These are phyloP conservation scores for Pestalotiopsis sp. DNA, from an alignment of 2,329 filamentous ascomycete species.

Conservation along the genomic window DNA sequence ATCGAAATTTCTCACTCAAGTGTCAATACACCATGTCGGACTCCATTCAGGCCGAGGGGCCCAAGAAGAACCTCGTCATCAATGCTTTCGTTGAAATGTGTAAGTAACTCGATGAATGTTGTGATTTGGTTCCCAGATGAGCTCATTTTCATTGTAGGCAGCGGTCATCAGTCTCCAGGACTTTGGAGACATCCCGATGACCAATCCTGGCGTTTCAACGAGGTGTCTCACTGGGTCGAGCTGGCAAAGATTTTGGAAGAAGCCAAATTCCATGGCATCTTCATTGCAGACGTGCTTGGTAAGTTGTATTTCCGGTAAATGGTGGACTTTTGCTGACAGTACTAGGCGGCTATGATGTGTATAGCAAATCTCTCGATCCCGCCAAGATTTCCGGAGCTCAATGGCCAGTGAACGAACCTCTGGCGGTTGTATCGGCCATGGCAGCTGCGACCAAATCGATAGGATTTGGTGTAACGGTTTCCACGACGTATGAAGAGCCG, in stretches of 20 bases:
- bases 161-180: slow-evolving; percentile 16
- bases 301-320: background rate
- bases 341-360: slow-evolving; percentile 67
- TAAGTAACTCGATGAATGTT: background rate
- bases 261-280: slow-evolving; percentile 64
- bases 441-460: slow-evolving; percentile 68
- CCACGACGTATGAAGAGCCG: slow-evolving; percentile 70
- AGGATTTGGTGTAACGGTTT: slow-evolving; percentile 69
- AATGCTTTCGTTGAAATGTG: slow-evolving; percentile 17
- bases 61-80: slow-evolving; percentile 15
- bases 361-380: slow-evolving; percentile 58
- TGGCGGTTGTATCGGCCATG: slow-evolving; percentile 67
- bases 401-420: slow-evolving; percentile 70
- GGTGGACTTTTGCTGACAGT: background rate
- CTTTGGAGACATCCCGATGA: slow-evolving; percentile 55
- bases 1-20: too few relatives aligned
- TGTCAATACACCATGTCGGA: too few relatives aligned
- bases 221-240: slow-evolving; percentile 62
- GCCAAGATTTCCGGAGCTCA: slow-evolving; percentile 64
- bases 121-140: background rate
- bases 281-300: slow-evolving; percentile 65
- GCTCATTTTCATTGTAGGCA: slow-evolving; percentile 1
- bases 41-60: background rate
- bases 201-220: slow-evolving; percentile 58
- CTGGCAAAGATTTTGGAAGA: slow-evolving; percentile 62